Percentiles rank a stretch among this genome's conserved stretches.
phyloP scores from a whole-genome alignment of 1,139 yeast species.

The Taiozyma sp. region DNA sequence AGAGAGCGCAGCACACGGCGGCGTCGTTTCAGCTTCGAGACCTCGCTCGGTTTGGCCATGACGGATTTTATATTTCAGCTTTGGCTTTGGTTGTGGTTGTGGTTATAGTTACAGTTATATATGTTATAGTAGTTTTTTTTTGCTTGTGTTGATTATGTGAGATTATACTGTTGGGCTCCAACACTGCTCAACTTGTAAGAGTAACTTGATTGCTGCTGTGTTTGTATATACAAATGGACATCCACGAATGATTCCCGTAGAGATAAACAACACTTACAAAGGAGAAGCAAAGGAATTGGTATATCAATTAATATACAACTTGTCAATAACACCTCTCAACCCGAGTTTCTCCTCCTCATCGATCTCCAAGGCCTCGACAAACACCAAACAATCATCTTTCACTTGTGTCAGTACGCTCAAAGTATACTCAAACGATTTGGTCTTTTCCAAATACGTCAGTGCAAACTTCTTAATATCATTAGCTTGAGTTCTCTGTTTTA shows the following conservation, averaged over 20 bases:
- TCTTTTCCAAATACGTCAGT: constrained; percentile 38
- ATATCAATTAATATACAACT: not conserved
- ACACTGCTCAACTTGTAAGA: no score
- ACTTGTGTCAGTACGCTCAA: constrained; percentile 19
- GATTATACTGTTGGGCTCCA: no score
- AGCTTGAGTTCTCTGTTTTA: constrained; percentile 36
- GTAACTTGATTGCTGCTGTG: no score
- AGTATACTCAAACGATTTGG: constrained; percentile 41
- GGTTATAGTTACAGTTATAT: not conserved
- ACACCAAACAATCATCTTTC: constrained; percentile 8
- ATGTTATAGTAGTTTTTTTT: no score
- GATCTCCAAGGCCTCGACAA: constrained; percentile 13
- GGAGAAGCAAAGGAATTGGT: no score
- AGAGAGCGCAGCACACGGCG: not conserved
- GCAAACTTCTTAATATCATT: constrained; percentile 43
- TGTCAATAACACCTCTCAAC: not conserved
- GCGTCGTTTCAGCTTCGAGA: not conserved
- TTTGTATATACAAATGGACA: no score
- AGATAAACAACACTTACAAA: no score
- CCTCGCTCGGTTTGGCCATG: not conserved
- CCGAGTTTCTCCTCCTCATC: not conserved
- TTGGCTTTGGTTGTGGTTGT: not conserved
- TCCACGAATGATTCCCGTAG: no score
- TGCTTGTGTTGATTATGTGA: no score
- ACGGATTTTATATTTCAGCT: not conserved